Conservation (phyloP, 2,329 filamentous ascomycete genomes). For the Diaporthe sp. region DNA sequence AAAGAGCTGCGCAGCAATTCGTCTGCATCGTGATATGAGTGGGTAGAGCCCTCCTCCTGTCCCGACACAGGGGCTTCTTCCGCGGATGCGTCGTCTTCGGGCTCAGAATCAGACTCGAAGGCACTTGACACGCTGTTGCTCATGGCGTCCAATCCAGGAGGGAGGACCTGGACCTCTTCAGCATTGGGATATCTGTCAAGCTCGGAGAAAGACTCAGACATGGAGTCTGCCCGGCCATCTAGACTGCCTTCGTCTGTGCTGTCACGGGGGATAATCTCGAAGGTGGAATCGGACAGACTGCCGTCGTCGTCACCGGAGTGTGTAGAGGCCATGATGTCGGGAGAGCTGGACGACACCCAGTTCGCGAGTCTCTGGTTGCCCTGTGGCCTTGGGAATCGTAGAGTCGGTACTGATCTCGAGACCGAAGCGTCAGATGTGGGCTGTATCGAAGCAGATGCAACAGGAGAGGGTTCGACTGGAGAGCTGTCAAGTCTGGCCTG, state of each 20-base stretch:
- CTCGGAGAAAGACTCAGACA: slow-evolving; percentile 39
- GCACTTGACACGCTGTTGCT: slow-evolving; percentile 45
- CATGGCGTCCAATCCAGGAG: slow-evolving; percentile 59
- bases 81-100: slow-evolving; percentile 42
- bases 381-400: slow-evolving; percentile 70
- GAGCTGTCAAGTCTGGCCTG: slow-evolving; percentile 48
- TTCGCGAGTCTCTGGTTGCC: slow-evolving; percentile 69
- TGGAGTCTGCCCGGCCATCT: slow-evolving; percentile 54
- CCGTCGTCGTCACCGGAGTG: slow-evolving; percentile 61
- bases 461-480: slow-evolving; percentile 38
- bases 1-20: slow-evolving; percentile 61
- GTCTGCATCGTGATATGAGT: slow-evolving; percentile 54
- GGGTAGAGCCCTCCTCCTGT: background rate
- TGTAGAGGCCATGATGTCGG: slow-evolving; percentile 67
- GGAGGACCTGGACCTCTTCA: slow-evolving; percentile 66
- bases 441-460: slow-evolving; percentile 42
- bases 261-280: slow-evolving; percentile 64
- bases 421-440: slow-evolving; percentile 43
- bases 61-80: background rate
- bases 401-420: slow-evolving; percentile 55
- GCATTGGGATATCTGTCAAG: slow-evolving; percentile 51
- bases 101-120: slow-evolving; percentile 47
- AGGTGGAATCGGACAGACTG: slow-evolving; percentile 68
- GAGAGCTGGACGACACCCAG: slow-evolving; percentile 71
- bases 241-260: slow-evolving; percentile 67